phyloP scores from a whole-genome alignment of 768 basidiomycete genomes.

The Jaapia argillacea region DNA sequence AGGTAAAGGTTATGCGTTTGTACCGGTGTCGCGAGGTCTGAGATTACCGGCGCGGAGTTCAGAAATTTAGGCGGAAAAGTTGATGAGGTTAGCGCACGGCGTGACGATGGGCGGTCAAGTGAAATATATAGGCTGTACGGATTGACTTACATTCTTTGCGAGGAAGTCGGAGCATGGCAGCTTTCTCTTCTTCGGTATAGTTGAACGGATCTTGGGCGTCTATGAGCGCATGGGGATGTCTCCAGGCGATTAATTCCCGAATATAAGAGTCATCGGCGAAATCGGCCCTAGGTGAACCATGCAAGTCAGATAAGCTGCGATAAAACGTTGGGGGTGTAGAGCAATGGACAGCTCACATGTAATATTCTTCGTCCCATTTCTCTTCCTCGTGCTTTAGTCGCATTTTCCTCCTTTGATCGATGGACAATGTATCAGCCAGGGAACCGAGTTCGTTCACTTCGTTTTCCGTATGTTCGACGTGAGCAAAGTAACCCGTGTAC shows the following conservation, averaged over 20 bases:
- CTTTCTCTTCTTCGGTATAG: constrained; percentile 68
- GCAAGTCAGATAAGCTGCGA: constrained; percentile 1
- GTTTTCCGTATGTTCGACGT: constrained; percentile 66
- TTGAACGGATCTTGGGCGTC: constrained; percentile 25
- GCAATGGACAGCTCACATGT: constrained; percentile 44
- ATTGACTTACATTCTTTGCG: constrained; percentile 38
- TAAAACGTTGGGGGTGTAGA: not conserved
- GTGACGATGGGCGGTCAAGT: too few species aligned
- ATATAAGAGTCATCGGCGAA: constrained; percentile 72
- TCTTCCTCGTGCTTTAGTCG: constrained; percentile 56
- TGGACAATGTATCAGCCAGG: constrained; percentile 48
- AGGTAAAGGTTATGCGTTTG: constrained; percentile 60
- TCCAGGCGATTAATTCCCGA: constrained; percentile 58
- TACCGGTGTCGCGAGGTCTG: constrained; percentile 49
- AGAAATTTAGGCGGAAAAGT: not conserved
- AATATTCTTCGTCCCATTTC: constrained; percentile 81
- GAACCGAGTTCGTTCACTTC: constrained; percentile 73
- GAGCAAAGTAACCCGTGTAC: constrained; percentile 66
- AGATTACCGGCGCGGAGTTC: not conserved
- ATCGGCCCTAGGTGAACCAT: constrained; percentile 51
- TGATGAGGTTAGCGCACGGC: constrained; percentile 3
- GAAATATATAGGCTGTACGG: not conserved
- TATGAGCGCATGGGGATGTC: constrained; percentile 35
- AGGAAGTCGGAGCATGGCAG: constrained; percentile 47
- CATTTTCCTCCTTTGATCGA: constrained; percentile 38